Evolutionary conservation across 2,329 filamentous ascomycete species (phyloP), one percentile per base, ranked within the genome.

Genomic region (Neofusicoccum laricinum): DNA sequence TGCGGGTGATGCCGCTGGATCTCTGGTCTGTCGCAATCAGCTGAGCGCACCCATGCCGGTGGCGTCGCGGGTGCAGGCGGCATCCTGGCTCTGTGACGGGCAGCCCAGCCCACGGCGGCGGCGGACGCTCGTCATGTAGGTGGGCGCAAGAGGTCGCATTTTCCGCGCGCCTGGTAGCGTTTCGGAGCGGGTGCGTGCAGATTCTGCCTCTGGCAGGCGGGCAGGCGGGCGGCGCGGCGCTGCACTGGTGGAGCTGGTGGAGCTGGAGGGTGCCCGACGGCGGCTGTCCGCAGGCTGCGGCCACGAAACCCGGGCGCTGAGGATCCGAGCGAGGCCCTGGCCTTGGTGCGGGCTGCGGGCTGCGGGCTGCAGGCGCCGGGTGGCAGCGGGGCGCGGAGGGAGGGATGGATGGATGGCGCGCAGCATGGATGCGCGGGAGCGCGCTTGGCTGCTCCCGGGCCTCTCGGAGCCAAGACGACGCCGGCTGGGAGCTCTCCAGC

Each of bases 1-100:
- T 63, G 61, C 61, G 61, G 61, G 61, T 40, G 40, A 51, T 63
- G 48, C 61, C 61, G 61, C 61, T 64, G 61, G 40, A 55, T 55
- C 48, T 63, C 46, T 49, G 17, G 51, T 30, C 45, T 40, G 50
- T 58, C 43, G 51, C 49, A 58, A 58, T 58, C 50, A 64, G 62
- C 49, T 64, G 62, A 64, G 50, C 41, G 49, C 25, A 63, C 45
- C 62, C 62, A 57, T 64, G 51, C 41, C 11, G 51, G 50, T 57
- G 62, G 62, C 51, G 62, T 46, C 62, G 51, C 36, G 34, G 30
- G 43, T 49, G 50, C 50, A 57, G 51, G 46, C 41, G 43, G 25
- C 57, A 58, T 17, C 53, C 61, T 53, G 61, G 61, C 40, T 48
- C 43, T 46, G 50, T 38, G 61, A 46, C 51, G 62, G 49, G 46